Conservation (phyloP, 2,329 filamentous ascomycete species). For the Shiraia bambusicola region DNA sequence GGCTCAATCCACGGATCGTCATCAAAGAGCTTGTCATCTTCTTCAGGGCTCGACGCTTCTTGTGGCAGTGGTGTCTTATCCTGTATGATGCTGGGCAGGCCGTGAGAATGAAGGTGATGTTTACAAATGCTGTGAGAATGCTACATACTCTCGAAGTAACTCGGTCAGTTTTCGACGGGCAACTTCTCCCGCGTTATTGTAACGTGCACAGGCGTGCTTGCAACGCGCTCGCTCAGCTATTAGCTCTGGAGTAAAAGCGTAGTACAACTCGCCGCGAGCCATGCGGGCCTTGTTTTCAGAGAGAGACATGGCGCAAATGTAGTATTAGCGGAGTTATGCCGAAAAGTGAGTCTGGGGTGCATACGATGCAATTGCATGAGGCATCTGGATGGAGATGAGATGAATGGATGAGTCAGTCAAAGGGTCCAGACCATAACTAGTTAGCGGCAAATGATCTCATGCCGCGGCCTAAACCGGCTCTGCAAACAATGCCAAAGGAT, state of each 20-base stretch:
- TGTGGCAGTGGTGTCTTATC: conserved; percentile 67
- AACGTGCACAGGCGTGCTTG: conserved; percentile 60
- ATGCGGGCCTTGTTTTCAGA: conserved; percentile 52
- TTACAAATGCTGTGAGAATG: neutral
- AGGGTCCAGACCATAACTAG: neutral
- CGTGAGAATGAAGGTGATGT: conserved; percentile 11
- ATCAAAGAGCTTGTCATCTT: conserved; percentile 65
- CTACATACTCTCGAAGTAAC: conserved; percentile 69
- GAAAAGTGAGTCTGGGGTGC: neutral
- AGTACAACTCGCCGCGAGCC: conserved; percentile 70
- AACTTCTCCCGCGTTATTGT: conserved; percentile 64
- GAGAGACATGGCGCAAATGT: conserved; percentile 18
- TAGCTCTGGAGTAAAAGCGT: conserved; percentile 71
- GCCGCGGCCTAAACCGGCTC: neutral
- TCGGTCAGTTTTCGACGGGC: conserved; percentile 64
- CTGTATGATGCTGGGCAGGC: conserved; percentile 57
- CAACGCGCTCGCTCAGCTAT: conserved; percentile 64
- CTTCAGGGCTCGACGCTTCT: conserved; percentile 56
- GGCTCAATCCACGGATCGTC: conserved; percentile 69
- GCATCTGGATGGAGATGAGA: too few species aligned
- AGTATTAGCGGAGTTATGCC: neutral
- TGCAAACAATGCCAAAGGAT: conserved; percentile 6
- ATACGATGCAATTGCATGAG: too few species aligned
- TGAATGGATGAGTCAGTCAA: neutral
- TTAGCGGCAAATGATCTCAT: neutral